These are phyloP conservation scores for Casaregolazyma lundiana DNA, from an alignment of 1,139 yeast species.

Conservation along the genomic window DNA sequence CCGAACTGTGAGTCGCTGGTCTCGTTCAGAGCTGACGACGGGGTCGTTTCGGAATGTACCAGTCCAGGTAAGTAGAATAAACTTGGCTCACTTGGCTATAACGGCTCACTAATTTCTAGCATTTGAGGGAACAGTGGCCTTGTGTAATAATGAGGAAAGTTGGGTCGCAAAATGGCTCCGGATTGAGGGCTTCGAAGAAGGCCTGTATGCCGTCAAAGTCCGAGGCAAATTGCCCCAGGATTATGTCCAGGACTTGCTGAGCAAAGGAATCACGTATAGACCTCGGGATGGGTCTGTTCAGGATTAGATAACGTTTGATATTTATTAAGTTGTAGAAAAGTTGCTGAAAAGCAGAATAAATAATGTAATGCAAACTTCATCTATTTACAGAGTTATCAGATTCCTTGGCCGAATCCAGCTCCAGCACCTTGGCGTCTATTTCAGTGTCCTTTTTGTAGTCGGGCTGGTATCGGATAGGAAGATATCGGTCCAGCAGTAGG, in stretches of 20 bases:
- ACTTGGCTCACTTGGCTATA: background rate
- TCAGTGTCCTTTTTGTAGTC: background rate
- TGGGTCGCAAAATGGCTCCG: slow-evolving; percentile 99
- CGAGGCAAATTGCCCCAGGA: slow-evolving; percentile 90
- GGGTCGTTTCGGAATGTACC: slow-evolving; percentile 84
- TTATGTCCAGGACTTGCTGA: slow-evolving; percentile 64
- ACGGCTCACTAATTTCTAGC: slow-evolving; percentile 32
- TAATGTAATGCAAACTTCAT: background rate
- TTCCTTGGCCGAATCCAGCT: background rate
- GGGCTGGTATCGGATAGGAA: slow-evolving; percentile 42
- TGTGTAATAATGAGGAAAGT: slow-evolving; percentile 77
- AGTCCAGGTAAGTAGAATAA: slow-evolving; percentile 54
- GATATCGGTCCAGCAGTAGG: slow-evolving; percentile 57
- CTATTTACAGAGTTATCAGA: background rate
- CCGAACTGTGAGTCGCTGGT: slow-evolving; percentile 95
- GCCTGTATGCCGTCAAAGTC: slow-evolving; percentile 86
- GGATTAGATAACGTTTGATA: slow-evolving; percentile 42
- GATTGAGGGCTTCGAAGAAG: slow-evolving; percentile 84
- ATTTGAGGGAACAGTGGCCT: slow-evolving; percentile 91
- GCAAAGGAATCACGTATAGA: slow-evolving; percentile 74
- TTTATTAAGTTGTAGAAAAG: no score
- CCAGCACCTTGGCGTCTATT: slow-evolving; percentile 1
- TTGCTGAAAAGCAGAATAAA: background rate
- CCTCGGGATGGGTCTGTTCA: slow-evolving; percentile 96
- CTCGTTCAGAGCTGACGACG: slow-evolving; percentile 76